These are phyloP conservation scores for Knufia fluminis DNA, from an alignment of 2,329 filamentous ascomycete genomes.

Conservation along the genomic window DNA sequence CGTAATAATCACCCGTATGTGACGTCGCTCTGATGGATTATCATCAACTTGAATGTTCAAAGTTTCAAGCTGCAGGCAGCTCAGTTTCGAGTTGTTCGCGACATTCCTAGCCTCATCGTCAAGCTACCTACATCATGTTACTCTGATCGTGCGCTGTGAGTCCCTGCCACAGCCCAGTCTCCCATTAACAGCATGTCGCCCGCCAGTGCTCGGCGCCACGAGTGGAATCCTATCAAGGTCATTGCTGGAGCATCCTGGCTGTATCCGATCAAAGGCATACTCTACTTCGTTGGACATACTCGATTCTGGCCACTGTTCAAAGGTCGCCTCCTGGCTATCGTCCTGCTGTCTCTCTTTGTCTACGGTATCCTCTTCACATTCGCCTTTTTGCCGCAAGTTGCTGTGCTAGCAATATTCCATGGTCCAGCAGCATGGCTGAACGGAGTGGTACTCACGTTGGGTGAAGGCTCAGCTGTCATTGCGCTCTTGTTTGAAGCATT, in stretches of 20 bases:
- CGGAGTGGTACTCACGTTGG: slow-evolving; percentile 72
- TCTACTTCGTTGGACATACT: slow-evolving; percentile 67
- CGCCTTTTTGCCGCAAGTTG: slow-evolving; percentile 78
- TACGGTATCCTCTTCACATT: slow-evolving; percentile 82
- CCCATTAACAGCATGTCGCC: slow-evolving; percentile 4
- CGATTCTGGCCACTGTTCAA: slow-evolving; percentile 76
- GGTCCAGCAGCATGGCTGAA: slow-evolving; percentile 81
- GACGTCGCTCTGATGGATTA: no score
- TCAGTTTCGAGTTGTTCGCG: no score
- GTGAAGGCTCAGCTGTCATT: slow-evolving; percentile 53
- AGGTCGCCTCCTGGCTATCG: slow-evolving; percentile 67
- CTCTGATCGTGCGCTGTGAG: no score
- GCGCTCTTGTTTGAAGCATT: slow-evolving; percentile 67
- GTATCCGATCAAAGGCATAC: slow-evolving; percentile 55
- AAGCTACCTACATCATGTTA: no score
- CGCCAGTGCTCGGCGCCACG: background rate
- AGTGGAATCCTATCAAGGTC: slow-evolving; percentile 8
- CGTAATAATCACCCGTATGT: no score
- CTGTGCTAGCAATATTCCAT: slow-evolving; percentile 83
- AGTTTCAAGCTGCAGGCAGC: no score
- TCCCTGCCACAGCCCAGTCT: no score
- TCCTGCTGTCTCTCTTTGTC: slow-evolving; percentile 72
- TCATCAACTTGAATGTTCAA: no score
- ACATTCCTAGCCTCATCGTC: no score
- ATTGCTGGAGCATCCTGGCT: slow-evolving; percentile 33